A percentile compares a stretch with the other conserved stretches of the same genome.
Conservation (phyloP, 2,329 filamentous ascomycete species). For the Botrytis fragariae region DNA sequence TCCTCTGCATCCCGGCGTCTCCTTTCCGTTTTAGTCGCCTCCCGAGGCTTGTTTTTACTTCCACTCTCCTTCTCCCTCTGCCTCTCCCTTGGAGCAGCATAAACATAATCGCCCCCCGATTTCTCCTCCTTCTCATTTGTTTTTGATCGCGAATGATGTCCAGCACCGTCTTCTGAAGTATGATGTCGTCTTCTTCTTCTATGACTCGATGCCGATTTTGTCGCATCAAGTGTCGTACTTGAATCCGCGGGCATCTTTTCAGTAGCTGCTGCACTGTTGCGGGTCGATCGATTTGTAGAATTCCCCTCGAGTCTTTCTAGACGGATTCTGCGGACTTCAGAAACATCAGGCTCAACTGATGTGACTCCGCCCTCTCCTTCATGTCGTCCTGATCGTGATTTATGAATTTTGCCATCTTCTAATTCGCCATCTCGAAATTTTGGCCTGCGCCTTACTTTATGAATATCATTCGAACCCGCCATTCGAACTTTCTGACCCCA, state of each 20-base stretch:
- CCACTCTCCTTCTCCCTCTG: constrained; percentile 15
- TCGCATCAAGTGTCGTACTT: constrained; percentile 28
- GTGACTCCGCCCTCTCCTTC: constrained; percentile 22
- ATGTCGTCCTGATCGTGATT: constrained; percentile 23
- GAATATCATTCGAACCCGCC: constrained; percentile 13
- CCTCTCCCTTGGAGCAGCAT: constrained; percentile 24
- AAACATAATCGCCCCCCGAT: constrained; percentile 26
- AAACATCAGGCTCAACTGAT: constrained; percentile 27
- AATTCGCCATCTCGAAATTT: constrained; percentile 30
- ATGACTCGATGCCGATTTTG: constrained; percentile 27
- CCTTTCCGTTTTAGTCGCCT: constrained; percentile 25
- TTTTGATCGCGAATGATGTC: constrained; percentile 27
- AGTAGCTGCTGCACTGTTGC: constrained; percentile 23
- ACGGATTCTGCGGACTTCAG: constrained; percentile 31
- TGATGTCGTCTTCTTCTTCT: constrained; percentile 27
- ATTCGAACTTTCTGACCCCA: background rate
- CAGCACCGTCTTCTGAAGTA: constrained; percentile 24
- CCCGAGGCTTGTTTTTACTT: constrained; percentile 15
- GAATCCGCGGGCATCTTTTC: constrained; percentile 32
- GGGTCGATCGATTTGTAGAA: constrained; percentile 18
- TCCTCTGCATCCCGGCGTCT: constrained; percentile 29
- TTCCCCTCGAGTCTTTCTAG: constrained; percentile 34
- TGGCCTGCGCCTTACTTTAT: constrained; percentile 27
- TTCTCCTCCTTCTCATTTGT: constrained; percentile 23
- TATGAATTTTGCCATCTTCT: constrained; percentile 25